These are phyloP conservation scores for Tylopilus balloui DNA, from an alignment of 768 basidiomycete genomes.

Conservation along the genomic window DNA sequence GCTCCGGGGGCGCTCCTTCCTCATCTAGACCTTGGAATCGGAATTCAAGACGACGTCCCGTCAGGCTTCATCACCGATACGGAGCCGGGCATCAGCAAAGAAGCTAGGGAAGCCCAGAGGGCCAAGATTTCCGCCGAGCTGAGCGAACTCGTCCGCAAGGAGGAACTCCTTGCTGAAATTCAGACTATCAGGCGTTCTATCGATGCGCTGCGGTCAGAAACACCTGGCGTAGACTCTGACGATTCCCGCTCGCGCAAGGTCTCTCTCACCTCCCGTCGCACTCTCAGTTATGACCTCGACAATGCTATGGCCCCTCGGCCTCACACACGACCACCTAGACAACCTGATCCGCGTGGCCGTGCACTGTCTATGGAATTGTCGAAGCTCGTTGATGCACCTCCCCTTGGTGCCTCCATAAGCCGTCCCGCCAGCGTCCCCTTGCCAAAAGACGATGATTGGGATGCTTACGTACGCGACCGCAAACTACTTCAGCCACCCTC, in stretches of 20 bases:
- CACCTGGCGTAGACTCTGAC: conserved; percentile 43
- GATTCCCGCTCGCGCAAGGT: conserved; percentile 62
- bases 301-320: conserved; percentile 46
- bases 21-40: conserved; percentile 67
- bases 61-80: conserved; percentile 58
- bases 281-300: conserved; percentile 62
- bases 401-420: conserved; percentile 51
- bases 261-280: conserved; percentile 63
- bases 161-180: conserved; percentile 72
- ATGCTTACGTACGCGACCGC: conserved; percentile 78
- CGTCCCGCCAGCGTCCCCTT: conserved; percentile 74
- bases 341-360: conserved; percentile 61
- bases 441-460: conserved; percentile 70
- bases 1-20: conserved; percentile 54
- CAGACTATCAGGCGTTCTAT: conserved; percentile 76
- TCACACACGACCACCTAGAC: conserved; percentile 68
- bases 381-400: conserved; percentile 39
- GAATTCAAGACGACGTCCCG: conserved; percentile 74
- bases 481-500: conserved; percentile 81
- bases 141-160: conserved; percentile 57
- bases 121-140: conserved; percentile 40
- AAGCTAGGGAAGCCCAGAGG: conserved; percentile 33
- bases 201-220: conserved; percentile 68
- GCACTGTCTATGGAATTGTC: conserved; percentile 73
- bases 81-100: conserved; percentile 26